phyloP scores from a whole-genome alignment of 495 filamentous ascomycete genomes.

The Ascodesmis nigricans region DNA sequence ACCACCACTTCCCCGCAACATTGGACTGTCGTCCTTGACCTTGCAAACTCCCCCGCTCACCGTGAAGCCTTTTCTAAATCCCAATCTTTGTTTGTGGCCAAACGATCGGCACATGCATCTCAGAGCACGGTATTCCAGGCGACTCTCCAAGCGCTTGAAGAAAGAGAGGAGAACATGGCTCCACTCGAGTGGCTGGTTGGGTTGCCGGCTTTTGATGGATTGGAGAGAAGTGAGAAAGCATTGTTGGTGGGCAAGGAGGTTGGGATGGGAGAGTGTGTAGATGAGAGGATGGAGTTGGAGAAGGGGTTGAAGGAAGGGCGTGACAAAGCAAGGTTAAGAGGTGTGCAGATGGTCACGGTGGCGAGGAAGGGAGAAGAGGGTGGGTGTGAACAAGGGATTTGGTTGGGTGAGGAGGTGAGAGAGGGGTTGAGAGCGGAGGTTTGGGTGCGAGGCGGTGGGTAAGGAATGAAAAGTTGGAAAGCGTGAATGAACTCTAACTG shows the following conservation, averaged over 20 bases:
- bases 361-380: slow-evolving; percentile 28
- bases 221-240: slow-evolving; percentile 56
- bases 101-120: slow-evolving; percentile 48
- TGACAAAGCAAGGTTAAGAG: slow-evolving; percentile 46
- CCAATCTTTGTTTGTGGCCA: slow-evolving; percentile 60
- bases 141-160: slow-evolving; percentile 42
- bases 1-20: slow-evolving; percentile 47
- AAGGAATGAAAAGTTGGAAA: too few species aligned
- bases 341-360: slow-evolving; percentile 56
- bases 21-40: slow-evolving; percentile 70
- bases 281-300: slow-evolving; percentile 51
- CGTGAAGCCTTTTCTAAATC: slow-evolving; percentile 48
- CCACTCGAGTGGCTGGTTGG: slow-evolving; percentile 59
- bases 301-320: slow-evolving; percentile 36
- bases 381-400: too few species aligned
- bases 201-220: slow-evolving; percentile 34
- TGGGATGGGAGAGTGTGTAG: slow-evolving; percentile 38
- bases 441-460: slow-evolving; percentile 23
- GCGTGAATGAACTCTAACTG: too few species aligned
- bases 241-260: slow-evolving; percentile 39
- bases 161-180: slow-evolving; percentile 23
- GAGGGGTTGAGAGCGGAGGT: slow-evolving; percentile 34
- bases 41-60: slow-evolving; percentile 40
- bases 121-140: slow-evolving; percentile 51
- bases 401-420: slow-evolving; percentile 26